Percentiles rank a stretch among this genome's conserved stretches.
These are phyloP conservation scores for Chaetomiaceae sp. DNA, from an alignment of 2,329 filamentous ascomycete genomes.

Conservation along the genomic window DNA sequence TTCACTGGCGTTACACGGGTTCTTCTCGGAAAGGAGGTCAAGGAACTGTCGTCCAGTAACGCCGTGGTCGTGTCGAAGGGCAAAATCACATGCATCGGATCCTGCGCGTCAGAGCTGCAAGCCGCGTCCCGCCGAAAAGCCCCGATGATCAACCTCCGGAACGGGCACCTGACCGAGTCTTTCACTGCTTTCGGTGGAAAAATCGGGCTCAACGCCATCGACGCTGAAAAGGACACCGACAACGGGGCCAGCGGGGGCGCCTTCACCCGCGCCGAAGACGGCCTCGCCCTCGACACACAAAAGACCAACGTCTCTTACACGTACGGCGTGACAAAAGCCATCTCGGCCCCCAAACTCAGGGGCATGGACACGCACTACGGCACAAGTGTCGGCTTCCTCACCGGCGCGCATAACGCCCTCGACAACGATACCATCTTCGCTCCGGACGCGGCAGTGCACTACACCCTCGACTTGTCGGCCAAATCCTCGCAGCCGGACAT, in stretches of 20 bases:
- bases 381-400: constrained; percentile 55
- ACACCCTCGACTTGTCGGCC: constrained; percentile 48
- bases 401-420: constrained; percentile 43
- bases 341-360: constrained; percentile 50
- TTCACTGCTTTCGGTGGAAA: constrained; percentile 58
- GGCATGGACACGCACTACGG: constrained; percentile 46
- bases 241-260: constrained; percentile 43
- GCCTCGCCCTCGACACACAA: constrained; percentile 51
- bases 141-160: constrained; percentile 43
- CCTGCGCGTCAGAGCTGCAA: constrained; percentile 43
- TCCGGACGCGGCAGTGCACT: constrained; percentile 53
- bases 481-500: constrained; percentile 37
- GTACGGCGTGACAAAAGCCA: constrained; percentile 56
- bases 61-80: constrained; percentile 52
- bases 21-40: constrained; percentile 41
- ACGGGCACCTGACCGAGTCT: constrained; percentile 58
- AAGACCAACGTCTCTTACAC: constrained; percentile 49
- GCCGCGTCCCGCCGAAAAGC: constrained; percentile 29
- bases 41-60: constrained; percentile 29
- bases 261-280: constrained; percentile 57
- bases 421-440: constrained; percentile 49
- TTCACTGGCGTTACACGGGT: constrained; percentile 55
- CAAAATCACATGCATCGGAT: constrained; percentile 52
- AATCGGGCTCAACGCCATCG: constrained; percentile 61
- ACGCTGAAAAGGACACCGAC: constrained; percentile 51